phyloP scores from a whole-genome alignment of 192 early-diverging fungal genomes.

The Backusella sp. region DNA sequence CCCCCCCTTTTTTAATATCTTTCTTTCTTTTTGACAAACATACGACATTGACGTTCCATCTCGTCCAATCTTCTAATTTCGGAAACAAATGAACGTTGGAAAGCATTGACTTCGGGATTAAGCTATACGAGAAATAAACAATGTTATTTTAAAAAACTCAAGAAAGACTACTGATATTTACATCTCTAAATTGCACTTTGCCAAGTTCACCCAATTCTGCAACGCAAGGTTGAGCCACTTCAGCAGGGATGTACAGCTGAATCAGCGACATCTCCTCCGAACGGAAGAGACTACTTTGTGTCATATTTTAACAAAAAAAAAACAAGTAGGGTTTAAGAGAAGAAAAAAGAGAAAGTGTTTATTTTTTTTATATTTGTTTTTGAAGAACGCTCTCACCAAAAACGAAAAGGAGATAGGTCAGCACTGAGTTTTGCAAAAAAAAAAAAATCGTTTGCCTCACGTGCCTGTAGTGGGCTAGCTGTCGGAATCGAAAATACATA shows the following conservation, averaged over 20 bases:
- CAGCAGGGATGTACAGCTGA: constrained; percentile 93
- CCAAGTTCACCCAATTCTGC: constrained; percentile 95
- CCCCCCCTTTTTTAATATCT: neutral
- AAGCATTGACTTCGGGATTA: constrained; percentile 92
- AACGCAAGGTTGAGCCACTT: constrained; percentile 90
- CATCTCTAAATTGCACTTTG: constrained; percentile 92
- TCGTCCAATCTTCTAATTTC: constrained; percentile 97
- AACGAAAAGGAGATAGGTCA: too few relatives aligned
- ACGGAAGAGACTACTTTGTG: constrained; percentile 67
- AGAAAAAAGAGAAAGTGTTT: neutral
- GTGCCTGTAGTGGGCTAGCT: too few relatives aligned
- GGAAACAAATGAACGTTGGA: constrained; percentile 93
- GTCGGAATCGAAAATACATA: too few relatives aligned
- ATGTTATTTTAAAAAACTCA: too few relatives aligned
- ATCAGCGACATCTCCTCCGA: constrained; percentile 96
- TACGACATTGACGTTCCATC: constrained; percentile 94
- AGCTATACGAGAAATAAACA: constrained; percentile 51
- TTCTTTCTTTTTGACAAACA: constrained; percentile 24
- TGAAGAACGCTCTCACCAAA: too few relatives aligned
- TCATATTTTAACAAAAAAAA: constrained; percentile 33
- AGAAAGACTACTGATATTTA: constrained; percentile 42
- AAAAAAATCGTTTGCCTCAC: too few relatives aligned
- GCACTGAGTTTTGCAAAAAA: too few relatives aligned
- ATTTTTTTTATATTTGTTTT: neutral
- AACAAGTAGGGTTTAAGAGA: neutral